These are phyloP conservation scores for Diutina mesorugosa DNA, from an alignment of 1,139 yeast species.

Conservation along the genomic window DNA sequence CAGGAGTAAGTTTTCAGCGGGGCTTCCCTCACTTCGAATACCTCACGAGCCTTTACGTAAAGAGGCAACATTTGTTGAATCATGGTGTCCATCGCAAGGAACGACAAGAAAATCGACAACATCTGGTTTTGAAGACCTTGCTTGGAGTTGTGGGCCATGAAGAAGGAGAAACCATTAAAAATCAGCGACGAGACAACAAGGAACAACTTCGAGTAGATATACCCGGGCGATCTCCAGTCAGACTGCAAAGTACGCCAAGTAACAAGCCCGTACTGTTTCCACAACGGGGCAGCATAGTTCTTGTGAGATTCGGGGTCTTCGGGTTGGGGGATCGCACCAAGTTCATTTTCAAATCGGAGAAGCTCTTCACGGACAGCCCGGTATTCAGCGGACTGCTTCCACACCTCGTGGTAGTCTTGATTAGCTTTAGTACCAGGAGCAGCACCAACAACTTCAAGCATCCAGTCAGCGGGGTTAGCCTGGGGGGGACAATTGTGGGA, in stretches of 20 bases:
- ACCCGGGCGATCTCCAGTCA: slow-evolving; percentile 66
- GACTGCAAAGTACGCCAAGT: slow-evolving; percentile 45
- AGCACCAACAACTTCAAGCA: slow-evolving; percentile 26
- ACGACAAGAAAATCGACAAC: slow-evolving; percentile 42
- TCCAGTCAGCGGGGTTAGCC: slow-evolving; percentile 79
- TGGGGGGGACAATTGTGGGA: slow-evolving; percentile 44
- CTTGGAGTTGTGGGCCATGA: slow-evolving; percentile 45
- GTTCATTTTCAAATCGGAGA: background rate
- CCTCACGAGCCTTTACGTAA: slow-evolving; percentile 3
- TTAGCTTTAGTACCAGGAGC: slow-evolving; percentile 2
- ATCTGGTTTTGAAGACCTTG: slow-evolving; percentile 57
- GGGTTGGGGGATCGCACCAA: slow-evolving; percentile 12
- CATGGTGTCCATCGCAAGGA: slow-evolving; percentile 21
- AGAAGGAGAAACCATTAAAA: slow-evolving; percentile 68
- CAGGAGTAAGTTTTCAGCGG: slow-evolving; percentile 5
- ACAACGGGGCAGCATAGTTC: slow-evolving; percentile 32
- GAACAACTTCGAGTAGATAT: slow-evolving; percentile 53
- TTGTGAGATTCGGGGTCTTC: slow-evolving; percentile 18
- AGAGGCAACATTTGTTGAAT: slow-evolving; percentile 5
- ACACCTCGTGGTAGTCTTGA: slow-evolving; percentile 2
- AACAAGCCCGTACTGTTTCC: slow-evolving; percentile 39
- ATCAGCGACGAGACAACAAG: slow-evolving; percentile 38
- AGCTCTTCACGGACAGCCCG: background rate
- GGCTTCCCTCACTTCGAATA: slow-evolving; percentile 5
- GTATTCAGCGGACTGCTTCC: slow-evolving; percentile 4